Percentiles rank a stretch among this genome's conserved stretches.
Evolutionary conservation across 2,329 filamentous ascomycete species (phyloP).

Genomic region (Botrytis squamosa): DNA sequence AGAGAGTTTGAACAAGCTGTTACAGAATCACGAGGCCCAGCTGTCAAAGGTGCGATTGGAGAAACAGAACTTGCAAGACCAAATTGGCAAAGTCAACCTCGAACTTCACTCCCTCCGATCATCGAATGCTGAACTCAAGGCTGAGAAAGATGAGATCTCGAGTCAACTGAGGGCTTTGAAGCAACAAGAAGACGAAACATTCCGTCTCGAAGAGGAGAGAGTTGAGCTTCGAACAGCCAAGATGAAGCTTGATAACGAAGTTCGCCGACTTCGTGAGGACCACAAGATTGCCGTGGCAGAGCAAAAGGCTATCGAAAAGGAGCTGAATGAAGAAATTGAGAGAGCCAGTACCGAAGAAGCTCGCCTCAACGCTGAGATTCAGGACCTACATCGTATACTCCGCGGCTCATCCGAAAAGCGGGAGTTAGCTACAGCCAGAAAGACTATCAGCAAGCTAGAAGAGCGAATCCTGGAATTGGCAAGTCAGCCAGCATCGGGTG

Average conservation of each 20-base stretch:
- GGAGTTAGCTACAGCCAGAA: conserved; percentile 51
- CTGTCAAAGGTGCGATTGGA: conserved; percentile 58
- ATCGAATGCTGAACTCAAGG: conserved; percentile 57
- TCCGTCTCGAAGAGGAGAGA: conserved; percentile 66
- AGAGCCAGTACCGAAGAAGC: conserved; percentile 66
- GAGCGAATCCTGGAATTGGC: conserved; percentile 50
- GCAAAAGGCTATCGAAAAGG: conserved; percentile 58
- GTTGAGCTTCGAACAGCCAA: conserved; percentile 67
- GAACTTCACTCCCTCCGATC: conserved; percentile 59
- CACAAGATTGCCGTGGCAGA: conserved; percentile 56
- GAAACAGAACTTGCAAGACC: conserved; percentile 62
- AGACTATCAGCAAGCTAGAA: conserved; percentile 65
- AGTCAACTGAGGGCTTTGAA: conserved; percentile 56
- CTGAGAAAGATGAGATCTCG: conserved; percentile 66
- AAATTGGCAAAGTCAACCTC: conserved; percentile 56
- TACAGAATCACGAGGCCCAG: conserved; percentile 58
- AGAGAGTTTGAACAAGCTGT: conserved; percentile 54
- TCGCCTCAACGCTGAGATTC: conserved; percentile 55
- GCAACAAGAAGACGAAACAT: conserved; percentile 57
- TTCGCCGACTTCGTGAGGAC: conserved; percentile 64
- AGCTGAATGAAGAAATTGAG: conserved; percentile 65
- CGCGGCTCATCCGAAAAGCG: conserved; percentile 43
- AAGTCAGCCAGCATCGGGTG: conserved; percentile 39
- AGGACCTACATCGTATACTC: conserved; percentile 48
- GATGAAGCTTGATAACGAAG: conserved; percentile 65